Evolutionary conservation across 2,329 filamentous ascomycete genomes (phyloP), one percentile per base, ranked within the genome.

Genomic region (Sporothrix brasiliensis): DNA sequence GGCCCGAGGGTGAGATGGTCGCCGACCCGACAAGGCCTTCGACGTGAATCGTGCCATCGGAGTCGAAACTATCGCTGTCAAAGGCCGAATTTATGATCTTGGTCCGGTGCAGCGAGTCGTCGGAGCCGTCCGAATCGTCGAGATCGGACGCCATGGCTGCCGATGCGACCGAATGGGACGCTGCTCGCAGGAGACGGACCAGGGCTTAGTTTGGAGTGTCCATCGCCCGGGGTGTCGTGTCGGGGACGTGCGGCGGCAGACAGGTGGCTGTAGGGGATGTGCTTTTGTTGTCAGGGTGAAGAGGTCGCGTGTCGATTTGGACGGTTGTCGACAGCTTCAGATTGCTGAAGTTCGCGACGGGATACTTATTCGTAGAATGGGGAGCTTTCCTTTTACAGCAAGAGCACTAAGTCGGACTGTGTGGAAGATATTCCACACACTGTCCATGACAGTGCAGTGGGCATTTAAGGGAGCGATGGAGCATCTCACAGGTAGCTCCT

Each of bases 1-100:
- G 88, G 65, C 94, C 93, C 72, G 91, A 94, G 2, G 94, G 94
- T 24, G 94, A 96, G 80, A 97, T 97, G 72, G 93, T 94, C 75
- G 94, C 94, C 6, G 94, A 96, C 63, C 93, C 93, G 68, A 97
- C 92, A 27, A 87, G 80, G n/a, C 87, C 87, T 73, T 94, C 90
- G 67, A 97, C 91, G 76, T 92, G 89, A 75, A 97, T 94, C 1
- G 90, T 92, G 68, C 91, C 90, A 80, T 96, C 91, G 73, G 90
- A 87, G 75, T 93, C 92, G 75, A 97, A 97, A 47, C 92, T 97
- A 69, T 92, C 89, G 79, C 93, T 97, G 74, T 97, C 92, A 75
- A 89, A 93, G 52, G 92, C 91, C 70, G 88, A 89, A 76, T 86
- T 88, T 75, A 89, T 86, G 47, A 81, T 78, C 77, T 88, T 89